phyloP scores from a whole-genome alignment of 805 yeast genomes.

The Saccharomyces eubayanus region DNA sequence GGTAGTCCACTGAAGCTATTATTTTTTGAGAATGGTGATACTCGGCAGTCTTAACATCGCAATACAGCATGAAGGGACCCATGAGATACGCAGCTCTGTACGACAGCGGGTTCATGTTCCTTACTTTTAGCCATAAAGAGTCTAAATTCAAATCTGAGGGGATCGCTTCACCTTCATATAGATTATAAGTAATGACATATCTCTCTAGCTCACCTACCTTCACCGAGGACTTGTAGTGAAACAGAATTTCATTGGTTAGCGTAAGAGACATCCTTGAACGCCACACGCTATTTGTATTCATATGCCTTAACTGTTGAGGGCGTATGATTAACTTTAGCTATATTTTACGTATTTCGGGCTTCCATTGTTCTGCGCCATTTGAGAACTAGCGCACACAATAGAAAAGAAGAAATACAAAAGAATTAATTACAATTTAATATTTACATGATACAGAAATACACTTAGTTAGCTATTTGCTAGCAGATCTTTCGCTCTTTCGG shows the following conservation, averaged over 20 bases:
- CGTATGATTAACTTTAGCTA: neutral
- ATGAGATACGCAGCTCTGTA: slow-evolving; percentile 61
- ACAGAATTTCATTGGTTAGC: slow-evolving; percentile 2
- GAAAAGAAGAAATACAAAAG: neutral
- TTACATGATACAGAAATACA: neutral
- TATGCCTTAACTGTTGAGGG: neutral
- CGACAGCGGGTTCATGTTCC: slow-evolving; percentile 44
- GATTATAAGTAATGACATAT: slow-evolving; percentile 43
- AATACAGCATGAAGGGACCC: slow-evolving; percentile 71
- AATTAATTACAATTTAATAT: neutral
- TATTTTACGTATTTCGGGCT: neutral
- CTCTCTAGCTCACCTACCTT: slow-evolving; percentile 56
- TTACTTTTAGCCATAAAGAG: slow-evolving; percentile 46
- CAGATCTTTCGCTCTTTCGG: slow-evolving; percentile 36
- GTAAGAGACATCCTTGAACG: neutral
- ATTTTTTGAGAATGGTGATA: slow-evolving; percentile 43
- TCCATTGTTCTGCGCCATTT: neutral
- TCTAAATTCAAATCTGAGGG: slow-evolving; percentile 22
- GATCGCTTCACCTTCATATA: slow-evolving; percentile 28
- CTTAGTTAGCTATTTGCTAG: slow-evolving; percentile 11
- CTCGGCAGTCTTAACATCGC: slow-evolving; percentile 52
- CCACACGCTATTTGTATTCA: neutral
- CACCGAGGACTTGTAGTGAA: slow-evolving; percentile 20
- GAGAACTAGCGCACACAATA: neutral
- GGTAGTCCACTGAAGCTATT: slow-evolving; percentile 71